A percentile compares a stretch with the other conserved stretches of the same genome.
Evolutionary conservation across 371 early-diverging fungal genomes (phyloP).

Genomic region (Lichtheimia ornata): DNA sequence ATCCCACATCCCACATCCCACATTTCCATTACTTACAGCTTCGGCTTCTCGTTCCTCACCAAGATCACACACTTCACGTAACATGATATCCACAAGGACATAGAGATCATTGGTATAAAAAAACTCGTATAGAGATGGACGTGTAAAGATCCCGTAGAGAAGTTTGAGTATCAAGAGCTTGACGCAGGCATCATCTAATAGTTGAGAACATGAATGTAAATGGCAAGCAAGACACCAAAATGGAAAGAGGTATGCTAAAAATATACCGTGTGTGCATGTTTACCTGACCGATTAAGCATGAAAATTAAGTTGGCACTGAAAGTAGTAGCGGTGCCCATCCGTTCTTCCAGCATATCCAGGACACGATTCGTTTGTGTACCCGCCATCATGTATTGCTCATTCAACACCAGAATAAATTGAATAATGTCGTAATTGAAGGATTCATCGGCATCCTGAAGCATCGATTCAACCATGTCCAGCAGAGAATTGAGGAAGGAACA

Average conservation of each 20-base stretch:
- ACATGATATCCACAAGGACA: conserved; percentile 80
- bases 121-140: conserved; percentile 59
- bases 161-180: conserved; percentile 75
- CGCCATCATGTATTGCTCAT: conserved; percentile 72
- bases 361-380: conserved; percentile 52
- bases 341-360: conserved; percentile 53
- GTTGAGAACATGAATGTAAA: neutral
- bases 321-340: conserved; percentile 71
- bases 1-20: too few species aligned
- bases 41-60: conserved; percentile 68
- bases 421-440: conserved; percentile 74
- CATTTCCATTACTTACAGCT: conserved; percentile 45
- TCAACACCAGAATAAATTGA: conserved; percentile 65
- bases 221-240: conserved; percentile 20
- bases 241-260: conserved; percentile 7
- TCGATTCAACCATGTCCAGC: conserved; percentile 72
- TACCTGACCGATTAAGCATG: conserved; percentile 83
- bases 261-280: conserved; percentile 4
- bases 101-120: conserved; percentile 89
- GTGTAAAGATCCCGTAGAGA: conserved; percentile 66
- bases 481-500: conserved; percentile 48
- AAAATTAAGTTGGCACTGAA: conserved; percentile 85
- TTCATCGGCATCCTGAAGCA: conserved; percentile 68
- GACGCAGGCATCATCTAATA: conserved; percentile 64
- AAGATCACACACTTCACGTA: conserved; percentile 76